Evolutionary conservation across 192 early-diverging fungal genomes (phyloP).

Genomic region (Coemansia sp.): DNA sequence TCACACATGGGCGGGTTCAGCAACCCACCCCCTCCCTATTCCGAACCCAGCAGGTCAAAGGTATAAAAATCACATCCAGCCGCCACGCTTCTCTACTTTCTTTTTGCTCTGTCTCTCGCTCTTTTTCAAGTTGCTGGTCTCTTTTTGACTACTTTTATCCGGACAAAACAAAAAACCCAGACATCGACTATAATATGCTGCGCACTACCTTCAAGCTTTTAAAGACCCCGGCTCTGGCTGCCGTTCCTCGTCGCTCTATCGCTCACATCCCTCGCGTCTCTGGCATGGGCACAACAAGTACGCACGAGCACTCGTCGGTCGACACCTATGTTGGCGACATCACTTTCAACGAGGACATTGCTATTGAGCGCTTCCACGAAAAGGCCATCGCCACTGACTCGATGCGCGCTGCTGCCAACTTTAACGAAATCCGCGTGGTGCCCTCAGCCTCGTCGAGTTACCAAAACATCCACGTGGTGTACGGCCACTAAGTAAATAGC

Average conservation of each 20-base stretch:
- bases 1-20: not conserved
- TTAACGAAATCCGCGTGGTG: constrained; percentile 39
- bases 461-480: constrained; percentile 40
- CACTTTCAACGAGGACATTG: constrained; percentile 49
- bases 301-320: constrained; percentile 26
- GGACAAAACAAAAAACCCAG: no score
- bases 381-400: constrained; percentile 49
- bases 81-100: not conserved
- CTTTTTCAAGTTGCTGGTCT: not conserved
- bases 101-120: not conserved
- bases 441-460: constrained; percentile 38
- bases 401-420: constrained; percentile 48
- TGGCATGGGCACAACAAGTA: constrained; percentile 39
- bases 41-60: not conserved
- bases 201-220: constrained; percentile 12
- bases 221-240: constrained; percentile 4
- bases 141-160: not conserved
- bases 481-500: constrained; percentile 29
- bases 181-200: no score
- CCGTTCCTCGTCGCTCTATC: constrained; percentile 22
- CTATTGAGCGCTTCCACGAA: constrained; percentile 47
- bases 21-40: constrained; percentile 2
- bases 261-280: constrained; percentile 40
- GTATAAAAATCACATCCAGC: not conserved
- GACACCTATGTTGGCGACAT: constrained; percentile 41